These are phyloP conservation scores for Beauveria medogensis DNA, from an alignment of 2,329 filamentous ascomycete genomes.

Conservation along the genomic window DNA sequence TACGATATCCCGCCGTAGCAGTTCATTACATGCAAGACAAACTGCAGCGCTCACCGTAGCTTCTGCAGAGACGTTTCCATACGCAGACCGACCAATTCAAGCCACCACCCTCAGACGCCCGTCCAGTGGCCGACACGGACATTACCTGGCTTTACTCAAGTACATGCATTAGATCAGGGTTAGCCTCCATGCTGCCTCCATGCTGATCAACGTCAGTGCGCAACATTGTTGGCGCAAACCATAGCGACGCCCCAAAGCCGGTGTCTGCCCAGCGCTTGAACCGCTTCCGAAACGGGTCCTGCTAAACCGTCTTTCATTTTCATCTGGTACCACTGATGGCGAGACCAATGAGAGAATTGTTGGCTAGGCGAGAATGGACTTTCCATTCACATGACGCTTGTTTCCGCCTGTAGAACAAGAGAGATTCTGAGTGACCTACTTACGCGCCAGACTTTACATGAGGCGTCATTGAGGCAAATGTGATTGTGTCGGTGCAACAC, in stretches of 20 bases:
- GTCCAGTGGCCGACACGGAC: neutral
- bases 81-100: neutral
- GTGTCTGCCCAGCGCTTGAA: neutral
- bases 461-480: neutral
- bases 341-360: neutral
- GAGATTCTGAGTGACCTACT: neutral
- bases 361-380: neutral
- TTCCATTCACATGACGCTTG: neutral
- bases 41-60: neutral
- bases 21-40: neutral
- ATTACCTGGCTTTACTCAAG: neutral
- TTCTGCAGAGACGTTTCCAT: neutral
- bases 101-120: neutral
- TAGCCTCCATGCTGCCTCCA: too few relatives aligned
- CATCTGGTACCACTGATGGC: neutral
- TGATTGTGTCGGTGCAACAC: constrained; percentile 1
- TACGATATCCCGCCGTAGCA: neutral
- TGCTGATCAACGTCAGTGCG: neutral
- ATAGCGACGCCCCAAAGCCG: neutral
- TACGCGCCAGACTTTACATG: neutral
- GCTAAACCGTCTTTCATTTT: neutral
- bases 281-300: neutral
- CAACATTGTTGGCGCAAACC: neutral
- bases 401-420: neutral
- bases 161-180: neutral